Conservation (phyloP, 1,284 basidiomycete species). For the Trichosporon inkin region DNA sequence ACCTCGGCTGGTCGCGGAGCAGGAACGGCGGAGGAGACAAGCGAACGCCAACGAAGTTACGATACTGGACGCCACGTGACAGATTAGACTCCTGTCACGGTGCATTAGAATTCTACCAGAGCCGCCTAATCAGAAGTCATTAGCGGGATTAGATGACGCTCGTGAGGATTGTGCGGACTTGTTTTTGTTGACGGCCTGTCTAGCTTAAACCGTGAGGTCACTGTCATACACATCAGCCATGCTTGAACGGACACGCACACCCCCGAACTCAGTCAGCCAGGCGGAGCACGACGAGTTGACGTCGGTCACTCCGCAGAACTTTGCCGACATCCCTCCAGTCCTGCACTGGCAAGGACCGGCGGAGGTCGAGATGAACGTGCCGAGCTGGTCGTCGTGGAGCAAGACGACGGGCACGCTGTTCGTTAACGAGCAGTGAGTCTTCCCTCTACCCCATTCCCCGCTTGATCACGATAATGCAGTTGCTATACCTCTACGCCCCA, state of each 20-base stretch:
- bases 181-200: not conserved
- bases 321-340: conserved; percentile 73
- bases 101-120: too few species aligned
- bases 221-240: not conserved
- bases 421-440: conserved; percentile 70
- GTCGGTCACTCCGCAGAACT: conserved; percentile 71
- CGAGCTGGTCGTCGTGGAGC: conserved; percentile 54
- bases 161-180: not conserved
- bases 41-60: too few species aligned
- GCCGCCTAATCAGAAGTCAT: too few species aligned
- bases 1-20: too few species aligned
- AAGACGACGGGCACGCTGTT: conserved; percentile 54
- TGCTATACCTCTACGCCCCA: too few species aligned
- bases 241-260: conserved; percentile 2
- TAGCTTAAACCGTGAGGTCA: not conserved
- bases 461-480: too few species aligned
- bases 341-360: conserved; percentile 69
- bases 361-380: conserved; percentile 62
- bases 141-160: not conserved
- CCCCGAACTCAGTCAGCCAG: not conserved
- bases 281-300: conserved; percentile 61
- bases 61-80: too few species aligned
- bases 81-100: too few species aligned
- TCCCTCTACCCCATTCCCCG: too few species aligned
- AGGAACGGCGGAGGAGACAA: too few species aligned